Evolutionary conservation across 2,329 filamentous ascomycete species (phyloP).

Genomic region (Pseudopithomyces maydicus): DNA sequence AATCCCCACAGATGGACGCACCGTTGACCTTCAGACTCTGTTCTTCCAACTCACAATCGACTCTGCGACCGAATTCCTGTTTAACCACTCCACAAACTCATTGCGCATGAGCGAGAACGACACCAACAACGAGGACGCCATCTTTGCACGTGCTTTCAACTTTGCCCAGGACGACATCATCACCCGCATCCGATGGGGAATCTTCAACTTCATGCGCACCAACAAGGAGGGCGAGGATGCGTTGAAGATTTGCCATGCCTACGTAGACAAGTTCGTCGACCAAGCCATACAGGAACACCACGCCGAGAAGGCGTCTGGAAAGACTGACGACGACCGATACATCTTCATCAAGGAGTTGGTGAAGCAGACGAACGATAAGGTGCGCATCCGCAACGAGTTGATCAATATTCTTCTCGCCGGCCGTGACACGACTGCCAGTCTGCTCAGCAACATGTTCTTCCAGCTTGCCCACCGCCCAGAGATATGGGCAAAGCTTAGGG

Average conservation of each 20-base stretch:
- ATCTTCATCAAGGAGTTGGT: slow-evolving; percentile 74
- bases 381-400: slow-evolving; percentile 78
- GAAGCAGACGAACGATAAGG: slow-evolving; percentile 67
- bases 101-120: slow-evolving; percentile 33
- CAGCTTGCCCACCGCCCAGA: slow-evolving; percentile 74
- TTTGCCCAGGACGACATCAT: slow-evolving; percentile 46
- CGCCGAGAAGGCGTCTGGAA: slow-evolving; percentile 31
- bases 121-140: slow-evolving; percentile 38
- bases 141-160: slow-evolving; percentile 52
- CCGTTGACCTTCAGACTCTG: slow-evolving; percentile 46
- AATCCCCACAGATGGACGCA: slow-evolving; percentile 60
- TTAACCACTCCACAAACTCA: slow-evolving; percentile 50
- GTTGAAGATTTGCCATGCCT: slow-evolving; percentile 49
- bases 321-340: slow-evolving; percentile 35
- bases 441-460: slow-evolving; percentile 71
- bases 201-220: slow-evolving; percentile 39
- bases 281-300: slow-evolving; percentile 45
- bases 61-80: slow-evolving; percentile 56
- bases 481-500: slow-evolving; percentile 67
- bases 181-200: slow-evolving; percentile 43
- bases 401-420: slow-evolving; percentile 74
- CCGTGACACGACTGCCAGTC: slow-evolving; percentile 77
- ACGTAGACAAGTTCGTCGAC: slow-evolving; percentile 53
- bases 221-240: slow-evolving; percentile 45
- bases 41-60: slow-evolving; percentile 58